These are phyloP conservation scores for Neurospora intermedia DNA, from an alignment of 495 filamentous ascomycete genomes.

Conservation along the genomic window DNA sequence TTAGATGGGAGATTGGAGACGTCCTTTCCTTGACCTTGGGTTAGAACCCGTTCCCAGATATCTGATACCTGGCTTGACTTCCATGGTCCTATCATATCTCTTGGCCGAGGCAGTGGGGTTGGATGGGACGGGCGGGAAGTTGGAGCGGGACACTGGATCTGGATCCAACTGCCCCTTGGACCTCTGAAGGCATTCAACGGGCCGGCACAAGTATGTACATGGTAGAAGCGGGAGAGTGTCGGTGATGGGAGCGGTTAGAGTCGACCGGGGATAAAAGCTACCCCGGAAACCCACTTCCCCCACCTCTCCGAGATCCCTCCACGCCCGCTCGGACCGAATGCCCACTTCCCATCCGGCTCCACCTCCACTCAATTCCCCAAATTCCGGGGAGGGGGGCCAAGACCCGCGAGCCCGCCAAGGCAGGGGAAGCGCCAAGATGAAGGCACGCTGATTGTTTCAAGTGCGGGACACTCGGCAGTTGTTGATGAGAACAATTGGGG, in stretches of 20 bases:
- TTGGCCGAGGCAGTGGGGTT: not conserved
- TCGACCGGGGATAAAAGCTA: not conserved
- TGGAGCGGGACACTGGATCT: not conserved
- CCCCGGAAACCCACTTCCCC: not conserved
- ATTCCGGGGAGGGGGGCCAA: not conserved
- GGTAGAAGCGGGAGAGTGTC: not conserved
- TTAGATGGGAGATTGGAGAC: not conserved
- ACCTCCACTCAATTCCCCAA: not conserved
- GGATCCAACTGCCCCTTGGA: not conserved
- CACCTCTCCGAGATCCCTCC: not conserved
- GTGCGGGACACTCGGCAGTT: not conserved
- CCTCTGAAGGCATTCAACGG: not conserved
- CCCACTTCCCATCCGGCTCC: not conserved
- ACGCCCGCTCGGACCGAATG: not conserved
- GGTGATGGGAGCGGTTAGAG: not conserved
- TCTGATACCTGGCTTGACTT: not conserved
- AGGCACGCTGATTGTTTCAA: not conserved
- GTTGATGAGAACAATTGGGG: not conserved
- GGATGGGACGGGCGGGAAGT: not conserved
- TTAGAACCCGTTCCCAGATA: not conserved
- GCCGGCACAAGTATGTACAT: not conserved
- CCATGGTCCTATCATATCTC: not conserved
- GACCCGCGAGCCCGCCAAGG: not conserved
- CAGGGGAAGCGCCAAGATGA: not conserved
- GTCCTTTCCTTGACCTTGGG: not conserved